A percentile compares a stretch with the other conserved stretches of the same genome.
phyloP scores from a whole-genome alignment of 2,329 filamentous ascomycete species.

The Cladosporium halotolerans region DNA sequence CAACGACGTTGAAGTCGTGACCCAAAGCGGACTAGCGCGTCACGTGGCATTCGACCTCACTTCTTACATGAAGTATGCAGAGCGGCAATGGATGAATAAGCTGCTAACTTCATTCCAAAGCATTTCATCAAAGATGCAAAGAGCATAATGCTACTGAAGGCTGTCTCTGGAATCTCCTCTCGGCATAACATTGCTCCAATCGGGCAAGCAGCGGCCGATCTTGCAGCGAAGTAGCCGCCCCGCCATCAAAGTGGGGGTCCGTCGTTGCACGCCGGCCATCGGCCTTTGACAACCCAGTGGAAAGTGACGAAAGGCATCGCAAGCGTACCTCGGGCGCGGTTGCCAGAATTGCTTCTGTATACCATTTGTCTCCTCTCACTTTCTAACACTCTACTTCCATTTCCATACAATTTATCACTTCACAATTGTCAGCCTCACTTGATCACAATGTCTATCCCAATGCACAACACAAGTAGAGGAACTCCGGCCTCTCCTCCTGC shows the following conservation, averaged over 20 bases:
- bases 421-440: not conserved
- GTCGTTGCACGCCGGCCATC: not conserved
- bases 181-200: not conserved
- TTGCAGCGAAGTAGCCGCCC: not conserved
- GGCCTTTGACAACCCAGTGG: not conserved
- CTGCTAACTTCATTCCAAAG: not conserved
- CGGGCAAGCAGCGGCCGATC: slow-evolving; percentile 1
- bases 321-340: not conserved
- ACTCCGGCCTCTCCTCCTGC: slow-evolving; percentile 37
- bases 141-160: not conserved
- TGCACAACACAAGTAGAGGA: not conserved
- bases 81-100: no score
- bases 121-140: no score
- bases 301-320: not conserved
- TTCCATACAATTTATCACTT: not conserved
- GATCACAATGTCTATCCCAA: not conserved
- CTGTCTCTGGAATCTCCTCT: not conserved
- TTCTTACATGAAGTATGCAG: not conserved
- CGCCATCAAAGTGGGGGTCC: not conserved
- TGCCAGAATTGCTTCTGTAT: no score
- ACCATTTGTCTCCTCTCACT: no score
- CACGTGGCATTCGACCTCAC: not conserved
- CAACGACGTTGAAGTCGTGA: not conserved
- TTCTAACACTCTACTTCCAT: no score
- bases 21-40: not conserved